phyloP scores from a whole-genome alignment of 495 filamentous ascomycete species.

The Lepraria neglecta region DNA sequence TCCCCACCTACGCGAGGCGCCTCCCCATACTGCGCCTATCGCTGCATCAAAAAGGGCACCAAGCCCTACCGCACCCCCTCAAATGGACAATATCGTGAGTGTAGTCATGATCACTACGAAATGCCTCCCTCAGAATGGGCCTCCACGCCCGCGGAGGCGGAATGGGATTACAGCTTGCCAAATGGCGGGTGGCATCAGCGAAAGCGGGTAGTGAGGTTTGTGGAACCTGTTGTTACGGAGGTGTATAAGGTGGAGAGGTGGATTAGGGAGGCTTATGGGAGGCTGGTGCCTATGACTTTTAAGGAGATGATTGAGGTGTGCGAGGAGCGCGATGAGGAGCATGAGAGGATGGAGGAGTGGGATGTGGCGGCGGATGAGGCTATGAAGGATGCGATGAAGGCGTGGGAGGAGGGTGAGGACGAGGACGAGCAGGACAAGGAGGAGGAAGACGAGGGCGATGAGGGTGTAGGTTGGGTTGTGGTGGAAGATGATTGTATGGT shows the following conservation, averaged over 20 bases:
- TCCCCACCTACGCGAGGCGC: not conserved
- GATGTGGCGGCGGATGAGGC: not conserved
- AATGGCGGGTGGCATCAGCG: not conserved
- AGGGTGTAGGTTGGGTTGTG: not conserved
- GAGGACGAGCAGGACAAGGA: not conserved
- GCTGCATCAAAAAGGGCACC: not conserved
- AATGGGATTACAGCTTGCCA: not conserved
- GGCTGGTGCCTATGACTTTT: too few species aligned
- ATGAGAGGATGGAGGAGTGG: not conserved
- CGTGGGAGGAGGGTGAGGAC: too few species aligned
- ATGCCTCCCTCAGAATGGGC: not conserved
- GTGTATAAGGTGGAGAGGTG: not conserved
- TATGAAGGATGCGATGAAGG: not conserved
- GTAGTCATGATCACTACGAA: not conserved
- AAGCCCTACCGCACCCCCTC: not conserved
- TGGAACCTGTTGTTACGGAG: not conserved
- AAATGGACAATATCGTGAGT: not conserved
- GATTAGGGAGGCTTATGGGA: too few species aligned
- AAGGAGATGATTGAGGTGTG: too few species aligned
- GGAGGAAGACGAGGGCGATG: not conserved
- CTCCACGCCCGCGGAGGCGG: not conserved
- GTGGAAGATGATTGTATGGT: constrained; percentile 38
- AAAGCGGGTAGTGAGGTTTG: not conserved
- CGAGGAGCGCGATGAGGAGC: too few species aligned
- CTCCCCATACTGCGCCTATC: not conserved